Percentiles rank a stretch among this genome's conserved stretches.
Conservation (phyloP, 2,329 filamentous ascomycete genomes). For the Fusarium illudens region DNA sequence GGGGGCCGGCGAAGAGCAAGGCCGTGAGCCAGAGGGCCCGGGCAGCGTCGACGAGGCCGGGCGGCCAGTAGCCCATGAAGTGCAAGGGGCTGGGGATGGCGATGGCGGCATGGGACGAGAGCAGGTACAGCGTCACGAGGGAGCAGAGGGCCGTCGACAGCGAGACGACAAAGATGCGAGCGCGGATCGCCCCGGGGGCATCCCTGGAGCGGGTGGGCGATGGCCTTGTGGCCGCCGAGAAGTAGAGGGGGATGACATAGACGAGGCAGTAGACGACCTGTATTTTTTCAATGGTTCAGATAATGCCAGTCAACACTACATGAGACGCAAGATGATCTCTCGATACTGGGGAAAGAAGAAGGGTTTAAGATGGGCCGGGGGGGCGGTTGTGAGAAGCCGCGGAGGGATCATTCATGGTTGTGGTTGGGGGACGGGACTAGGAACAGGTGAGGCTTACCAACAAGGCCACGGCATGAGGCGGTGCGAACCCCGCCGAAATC, state of each 20-base stretch:
- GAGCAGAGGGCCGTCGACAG: slow-evolving; percentile 77
- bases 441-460: slow-evolving; percentile 31
- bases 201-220: slow-evolving; percentile 83
- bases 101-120: slow-evolving; percentile 62
- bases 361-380: not conserved
- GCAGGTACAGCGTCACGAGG: slow-evolving; percentile 66
- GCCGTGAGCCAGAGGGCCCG: slow-evolving; percentile 75
- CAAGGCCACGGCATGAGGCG: slow-evolving; percentile 36
- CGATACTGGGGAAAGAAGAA: slow-evolving; percentile 2
- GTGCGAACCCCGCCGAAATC: slow-evolving; percentile 28
- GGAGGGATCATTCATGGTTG: not conserved
- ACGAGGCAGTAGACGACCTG: slow-evolving; percentile 81
- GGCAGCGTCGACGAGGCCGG: slow-evolving; percentile 69
- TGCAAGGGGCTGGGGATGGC: slow-evolving; percentile 65
- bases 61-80: slow-evolving; percentile 82
- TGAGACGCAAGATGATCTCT: not conserved
- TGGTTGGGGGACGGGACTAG: not conserved
- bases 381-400: not conserved
- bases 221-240: slow-evolving; percentile 80
- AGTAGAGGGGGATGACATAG: slow-evolving; percentile 92
- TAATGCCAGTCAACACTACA: slow-evolving; percentile 5
- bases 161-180: slow-evolving; percentile 82
- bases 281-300: not conserved
- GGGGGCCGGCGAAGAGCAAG: slow-evolving; percentile 82
- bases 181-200: slow-evolving; percentile 87